Base-by-base conservation (phyloP, 1,139 yeast genomes). In the Taphrina pruni region DNA sequence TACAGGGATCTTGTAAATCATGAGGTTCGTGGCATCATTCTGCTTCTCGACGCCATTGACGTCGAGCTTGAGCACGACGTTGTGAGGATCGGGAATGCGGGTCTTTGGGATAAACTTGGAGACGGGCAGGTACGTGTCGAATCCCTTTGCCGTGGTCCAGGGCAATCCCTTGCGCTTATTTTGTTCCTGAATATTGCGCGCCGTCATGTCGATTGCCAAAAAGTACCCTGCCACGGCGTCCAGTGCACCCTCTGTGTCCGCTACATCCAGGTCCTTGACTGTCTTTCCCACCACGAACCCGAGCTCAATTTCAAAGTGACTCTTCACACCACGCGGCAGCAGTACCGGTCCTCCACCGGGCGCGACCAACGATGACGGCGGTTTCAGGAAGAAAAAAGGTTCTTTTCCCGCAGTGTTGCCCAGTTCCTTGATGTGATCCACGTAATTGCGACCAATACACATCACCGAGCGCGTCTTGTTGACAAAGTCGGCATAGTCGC, bases 131-230 rank as follows among this genome's bases (percentile, higher is more conserved):
- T 94, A 94, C 0, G 99, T 94, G 77, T 94, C 99, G 77, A 92
- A 94, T 0, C 99, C 99, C 78, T 94, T 95, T 51, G 95, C 97
- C 74, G 93, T 90, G 5, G 95, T 81, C 99, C 99, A 94, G 14
- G 99, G 99, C 70, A 94, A 83, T 1, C 99, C 98, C 78, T 91
- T 91, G 80, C 84, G 85, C 79, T 94, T 95, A 65, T 97, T 97
- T 76, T 88, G 97, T 75, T 89, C 93, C 79, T 94, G 99, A 45
- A 94, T 96, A 76, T 93, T 92, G 78, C 99, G 85, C 0, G 97
- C 99, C 8, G 99, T 94, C 84, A 94, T 84, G 78, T 94, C 99
- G 69, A 94, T 85, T 0, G 97, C 92, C 73, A 95, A 81, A 0
- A 96, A 90, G 76, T 93, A 92, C 1, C 98, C 88, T 8, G 85